A percentile compares a stretch with the other conserved stretches of the same genome.
Conservation (phyloP, 345 rosid genomes). For the Pistacia integerrima region DNA sequence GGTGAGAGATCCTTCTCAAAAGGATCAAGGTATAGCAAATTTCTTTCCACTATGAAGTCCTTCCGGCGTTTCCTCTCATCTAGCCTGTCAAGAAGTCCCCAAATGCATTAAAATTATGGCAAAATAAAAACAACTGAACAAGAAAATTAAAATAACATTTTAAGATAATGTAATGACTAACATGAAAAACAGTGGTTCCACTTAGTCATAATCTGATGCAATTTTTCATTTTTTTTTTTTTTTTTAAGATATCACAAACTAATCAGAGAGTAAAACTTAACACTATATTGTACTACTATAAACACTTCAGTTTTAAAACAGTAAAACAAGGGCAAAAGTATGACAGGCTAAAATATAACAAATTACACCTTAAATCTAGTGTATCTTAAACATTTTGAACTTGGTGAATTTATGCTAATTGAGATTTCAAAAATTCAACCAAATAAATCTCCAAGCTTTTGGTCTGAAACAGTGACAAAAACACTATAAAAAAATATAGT, state of each 20-base stretch:
- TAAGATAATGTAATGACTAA: neutral
- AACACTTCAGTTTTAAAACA: neutral
- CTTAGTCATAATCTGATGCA: neutral
- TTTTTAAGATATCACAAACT: neutral
- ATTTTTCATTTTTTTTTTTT: too few species aligned
- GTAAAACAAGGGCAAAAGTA: neutral
- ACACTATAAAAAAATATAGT: too few species aligned
- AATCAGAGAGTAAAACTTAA: neutral
- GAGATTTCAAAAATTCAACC: too few species aligned
- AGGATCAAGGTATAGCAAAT: slow-evolving; percentile 69
- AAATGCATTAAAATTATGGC: neutral
- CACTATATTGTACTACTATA: neutral
- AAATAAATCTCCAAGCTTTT: too few species aligned
- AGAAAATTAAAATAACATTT: neutral
- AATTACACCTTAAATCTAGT: neutral
- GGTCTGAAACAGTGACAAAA: too few species aligned
- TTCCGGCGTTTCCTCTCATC: slow-evolving; percentile 98
- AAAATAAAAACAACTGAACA: neutral
- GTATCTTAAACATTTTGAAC: neutral
- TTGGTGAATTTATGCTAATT: too few species aligned
- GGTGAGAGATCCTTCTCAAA: slow-evolving; percentile 69
- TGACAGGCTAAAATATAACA: neutral
- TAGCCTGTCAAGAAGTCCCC: slow-evolving; percentile 57
- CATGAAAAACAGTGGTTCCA: neutral
- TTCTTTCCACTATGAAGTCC: slow-evolving; percentile 84